Percentiles rank a stretch among this genome's conserved stretches.
Evolutionary conservation across 2,329 filamentous ascomycete species (phyloP).

Genomic region (Tolypocladium nubicola): DNA sequence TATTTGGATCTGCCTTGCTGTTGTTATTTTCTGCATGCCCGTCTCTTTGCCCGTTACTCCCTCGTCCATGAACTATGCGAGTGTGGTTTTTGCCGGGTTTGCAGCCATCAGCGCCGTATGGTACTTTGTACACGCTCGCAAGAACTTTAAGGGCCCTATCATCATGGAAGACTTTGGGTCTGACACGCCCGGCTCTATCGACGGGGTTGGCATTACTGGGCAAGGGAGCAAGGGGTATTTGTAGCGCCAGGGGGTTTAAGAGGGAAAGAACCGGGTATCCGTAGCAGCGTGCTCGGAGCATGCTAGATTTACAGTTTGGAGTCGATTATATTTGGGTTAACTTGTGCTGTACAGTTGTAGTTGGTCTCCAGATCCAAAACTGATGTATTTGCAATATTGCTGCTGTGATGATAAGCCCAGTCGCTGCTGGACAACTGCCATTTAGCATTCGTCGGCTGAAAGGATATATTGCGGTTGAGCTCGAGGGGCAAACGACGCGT

Average conservation of each 20-base stretch:
- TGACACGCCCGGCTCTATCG: neutral
- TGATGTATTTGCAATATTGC: no score
- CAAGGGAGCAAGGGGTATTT: neutral
- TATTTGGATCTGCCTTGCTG: slow-evolving; percentile 57
- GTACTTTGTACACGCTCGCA: slow-evolving; percentile 53
- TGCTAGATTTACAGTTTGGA: neutral
- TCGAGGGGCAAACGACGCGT: neutral
- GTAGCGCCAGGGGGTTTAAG: neutral
- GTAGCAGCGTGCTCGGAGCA: no score
- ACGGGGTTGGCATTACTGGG: neutral
- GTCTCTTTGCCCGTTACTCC: slow-evolving; percentile 46
- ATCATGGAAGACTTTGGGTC: slow-evolving; percentile 8
- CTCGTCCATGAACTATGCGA: slow-evolving; percentile 56
- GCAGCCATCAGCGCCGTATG: slow-evolving; percentile 47
- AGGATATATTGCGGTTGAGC: neutral
- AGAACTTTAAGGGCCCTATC: slow-evolving; percentile 52
- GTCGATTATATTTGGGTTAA: no score
- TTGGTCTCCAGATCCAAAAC: neutral
- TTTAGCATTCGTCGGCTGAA: neutral
- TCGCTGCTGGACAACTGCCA: neutral
- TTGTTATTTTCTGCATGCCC: slow-evolving; percentile 70
- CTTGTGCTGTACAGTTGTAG: no score
- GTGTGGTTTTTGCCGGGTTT: slow-evolving; percentile 56
- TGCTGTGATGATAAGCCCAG: neutral
- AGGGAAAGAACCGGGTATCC: no score